Evolutionary conservation across 176 grass and related monocot genomes (phyloP), one percentile per base, ranked within the genome.

Genomic region (Musa beccarii): DNA sequence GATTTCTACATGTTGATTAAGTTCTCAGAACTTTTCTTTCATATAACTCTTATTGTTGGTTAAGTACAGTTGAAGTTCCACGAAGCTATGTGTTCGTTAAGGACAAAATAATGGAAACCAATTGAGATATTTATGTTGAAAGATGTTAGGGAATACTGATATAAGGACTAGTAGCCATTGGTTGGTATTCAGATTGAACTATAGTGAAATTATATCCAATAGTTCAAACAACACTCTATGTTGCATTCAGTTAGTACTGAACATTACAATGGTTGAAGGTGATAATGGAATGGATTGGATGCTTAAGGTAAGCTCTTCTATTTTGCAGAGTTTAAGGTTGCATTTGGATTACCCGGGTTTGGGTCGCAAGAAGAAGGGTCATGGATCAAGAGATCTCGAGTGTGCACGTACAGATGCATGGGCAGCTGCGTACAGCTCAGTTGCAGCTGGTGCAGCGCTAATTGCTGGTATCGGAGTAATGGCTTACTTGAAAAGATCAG

Each of bases 401-500:
- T 84, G 94, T 1, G 90, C 90, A 9, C 76, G 84, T 53, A 93
- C 78, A 84, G 91, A 91, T 20, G 90, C 95, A 22, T 99, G 90
- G 95, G 84, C 95, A 17, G 68, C 86, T 17, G 88, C 88, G 0
- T 92, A 92, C 82, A 87, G 90, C 15, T 56, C 88, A 0, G 90
- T 94, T 2, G 95, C 95, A 0, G 95, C 95, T 4, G 82, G 95
- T 2, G 95, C 95, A 2, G 90, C 95, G 71, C 83, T 99, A 6
- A 88, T 94, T 28, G 88, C 90, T 12, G 90, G 95, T 51, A 85
- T 99, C 49, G 90, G 90, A 12, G 86, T 94, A 11, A 92, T 99
- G 95, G 95, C 90, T 1, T 99, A 92, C 84, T 87, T 99, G 85
- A 99, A 87, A 69, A 85, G 88, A 75, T 71, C 84, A 11, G 81